phyloP scores from a whole-genome alignment of 2,329 filamentous ascomycete species.

The Arachnomyces sp. region DNA sequence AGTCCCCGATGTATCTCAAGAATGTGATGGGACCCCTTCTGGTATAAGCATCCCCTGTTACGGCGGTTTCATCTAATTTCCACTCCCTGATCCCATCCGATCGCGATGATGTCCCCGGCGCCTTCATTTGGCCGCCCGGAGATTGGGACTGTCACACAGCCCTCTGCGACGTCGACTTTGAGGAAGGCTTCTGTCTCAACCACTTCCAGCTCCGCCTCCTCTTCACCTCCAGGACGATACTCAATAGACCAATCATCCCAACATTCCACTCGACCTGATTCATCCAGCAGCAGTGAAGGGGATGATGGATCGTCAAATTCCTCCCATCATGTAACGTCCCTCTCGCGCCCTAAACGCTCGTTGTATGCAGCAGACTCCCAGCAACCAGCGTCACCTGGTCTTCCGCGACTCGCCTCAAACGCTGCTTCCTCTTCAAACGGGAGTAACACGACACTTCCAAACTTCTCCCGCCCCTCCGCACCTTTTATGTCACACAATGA shows the following conservation, averaged over 20 bases:
- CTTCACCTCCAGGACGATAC: not conserved
- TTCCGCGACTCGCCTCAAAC: constrained; percentile 21
- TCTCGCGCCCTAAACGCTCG: constrained; percentile 33
- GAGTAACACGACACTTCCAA: constrained; percentile 28
- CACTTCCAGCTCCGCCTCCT: constrained; percentile 8
- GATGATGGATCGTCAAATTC: constrained; percentile 35
- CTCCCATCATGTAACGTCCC: constrained; percentile 34
- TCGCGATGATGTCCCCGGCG: constrained; percentile 3
- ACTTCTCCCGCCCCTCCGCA: constrained; percentile 26
- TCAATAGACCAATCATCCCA: constrained; percentile 11
- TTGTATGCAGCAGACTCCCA: constrained; percentile 25
- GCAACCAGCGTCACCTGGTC: constrained; percentile 15
- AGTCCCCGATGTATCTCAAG: too few relatives aligned
- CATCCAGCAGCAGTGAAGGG: constrained; percentile 30
- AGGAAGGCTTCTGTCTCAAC: constrained; percentile 1
- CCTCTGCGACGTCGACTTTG: not conserved
- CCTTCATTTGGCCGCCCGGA: too few relatives aligned
- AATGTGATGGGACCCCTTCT: too few relatives aligned
- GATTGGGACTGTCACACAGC: too few relatives aligned
- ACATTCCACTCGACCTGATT: constrained; percentile 29
- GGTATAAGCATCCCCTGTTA: too few relatives aligned
- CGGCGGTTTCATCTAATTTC: not conserved
- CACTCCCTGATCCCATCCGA: constrained; percentile 1
- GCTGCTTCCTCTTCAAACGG: constrained; percentile 19
- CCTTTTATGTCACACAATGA: constrained; percentile 33